A percentile compares a stretch with the other conserved stretches of the same genome.
These are phyloP conservation scores for Scutellaria galericulata DNA, from an alignment of 257 asterid species.

Conservation along the genomic window DNA sequence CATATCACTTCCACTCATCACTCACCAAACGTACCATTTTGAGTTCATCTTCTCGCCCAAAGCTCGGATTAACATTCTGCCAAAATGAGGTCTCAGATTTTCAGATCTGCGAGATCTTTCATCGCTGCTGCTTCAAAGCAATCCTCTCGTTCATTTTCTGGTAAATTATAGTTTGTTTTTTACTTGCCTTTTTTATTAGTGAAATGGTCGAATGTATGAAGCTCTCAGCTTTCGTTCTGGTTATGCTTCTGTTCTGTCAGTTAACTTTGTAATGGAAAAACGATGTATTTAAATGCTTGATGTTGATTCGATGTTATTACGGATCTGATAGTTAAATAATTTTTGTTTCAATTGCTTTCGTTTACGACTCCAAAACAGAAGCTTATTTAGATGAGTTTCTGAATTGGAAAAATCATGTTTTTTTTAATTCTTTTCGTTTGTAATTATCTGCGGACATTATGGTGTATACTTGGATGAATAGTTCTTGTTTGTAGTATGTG, in stretches of 20 bases:
- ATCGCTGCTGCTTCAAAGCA: slow-evolving; percentile 79
- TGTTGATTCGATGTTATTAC: not conserved
- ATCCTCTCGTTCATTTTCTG: slow-evolving; percentile 69
- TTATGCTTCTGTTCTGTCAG: slow-evolving; percentile 7
- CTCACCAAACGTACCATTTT: slow-evolving; percentile 12
- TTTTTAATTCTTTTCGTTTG: not conserved
- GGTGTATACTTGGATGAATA: not conserved
- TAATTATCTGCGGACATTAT: not conserved
- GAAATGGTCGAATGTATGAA: not conserved
- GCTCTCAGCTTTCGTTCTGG: not conserved
- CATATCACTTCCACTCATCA: slow-evolving; percentile 8
- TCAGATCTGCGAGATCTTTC: slow-evolving; percentile 84
- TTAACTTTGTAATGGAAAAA: not conserved
- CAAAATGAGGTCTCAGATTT: slow-evolving; percentile 80
- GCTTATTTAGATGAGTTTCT: slow-evolving; percentile 6
- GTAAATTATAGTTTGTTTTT: slow-evolving; percentile 40
- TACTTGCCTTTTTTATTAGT: not conserved
- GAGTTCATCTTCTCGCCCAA: slow-evolving; percentile 24
- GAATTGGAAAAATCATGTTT: not conserved
- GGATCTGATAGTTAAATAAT: not conserved
- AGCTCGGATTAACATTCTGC: slow-evolving; percentile 12
- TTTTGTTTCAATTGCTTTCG: not conserved
- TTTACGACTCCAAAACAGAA: not conserved
- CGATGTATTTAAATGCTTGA: not conserved
- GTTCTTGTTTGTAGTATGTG: slow-evolving; percentile 2